Evolutionary conservation across 139 green algal genomes (phyloP), one percentile per base, ranked within the genome.

Genomic region (Chlamydomonas eustigma): DNA sequence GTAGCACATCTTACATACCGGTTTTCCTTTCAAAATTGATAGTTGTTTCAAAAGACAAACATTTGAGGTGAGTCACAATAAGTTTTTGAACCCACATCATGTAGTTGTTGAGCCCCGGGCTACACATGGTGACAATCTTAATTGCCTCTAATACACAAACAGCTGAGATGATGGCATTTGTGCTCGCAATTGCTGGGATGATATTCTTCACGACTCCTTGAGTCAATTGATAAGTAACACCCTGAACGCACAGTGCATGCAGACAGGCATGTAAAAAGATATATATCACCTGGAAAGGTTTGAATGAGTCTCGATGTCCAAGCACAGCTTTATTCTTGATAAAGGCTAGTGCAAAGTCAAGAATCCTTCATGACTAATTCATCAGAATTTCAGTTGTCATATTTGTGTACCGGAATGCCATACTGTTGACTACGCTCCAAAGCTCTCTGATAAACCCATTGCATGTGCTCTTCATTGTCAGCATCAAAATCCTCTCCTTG

Each of bases 151-250:
- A 79, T 8, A 94, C 85, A 78, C 96, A 99, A 2, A 85, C 79
- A 2, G 93, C 96, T 5, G 90, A 88, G 8, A 99, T 79, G 74
- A 99, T 97, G 64, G 96, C 96, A 77, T 99, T 99, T 25, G 96
- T 98, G 58, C 94, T 98, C 0, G 96, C 92, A 39, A 99, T 98
- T 71, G 96, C 96, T 0, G 96, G 96, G 64, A 99, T 98, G 90
- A 99, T 99, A 84, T 98, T 98, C 82, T 99, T 99, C 4, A 97
- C 92, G 30, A 99, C 96, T 2, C 96, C 96, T 76, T 95, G 89
- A 0, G 90, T 96, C 72, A 95, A 80, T 84, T 96, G 91, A 78
- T 84, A 92, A 0, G 91, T 97, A 64, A 97, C 88, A 0, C 92
- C 92, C 88, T 94, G 86, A 8, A 68, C n/a, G 52, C 6, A 8